Conservation (phyloP, 2,329 filamentous ascomycete species). For the Fusarium sp. region DNA sequence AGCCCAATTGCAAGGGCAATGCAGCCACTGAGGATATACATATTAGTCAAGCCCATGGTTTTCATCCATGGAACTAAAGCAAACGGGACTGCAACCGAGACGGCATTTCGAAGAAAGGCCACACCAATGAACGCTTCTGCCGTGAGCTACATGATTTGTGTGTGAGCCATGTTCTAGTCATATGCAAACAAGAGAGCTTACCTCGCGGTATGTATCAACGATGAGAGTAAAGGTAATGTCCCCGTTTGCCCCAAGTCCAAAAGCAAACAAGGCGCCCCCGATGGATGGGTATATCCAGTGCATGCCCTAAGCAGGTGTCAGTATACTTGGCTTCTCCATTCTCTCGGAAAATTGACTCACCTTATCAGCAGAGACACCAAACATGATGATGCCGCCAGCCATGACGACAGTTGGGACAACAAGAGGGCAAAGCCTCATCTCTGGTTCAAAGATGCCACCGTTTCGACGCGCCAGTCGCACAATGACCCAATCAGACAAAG, state of each 20-base stretch:
- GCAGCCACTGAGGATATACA: slow-evolving; percentile 42
- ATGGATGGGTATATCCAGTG: slow-evolving; percentile 55
- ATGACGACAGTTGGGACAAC: slow-evolving; percentile 45
- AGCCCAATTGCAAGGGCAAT: slow-evolving; percentile 39
- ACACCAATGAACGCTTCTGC: slow-evolving; percentile 46
- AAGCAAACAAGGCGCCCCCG: slow-evolving; percentile 49
- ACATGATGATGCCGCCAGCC: slow-evolving; percentile 52
- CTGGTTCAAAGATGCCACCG: slow-evolving; percentile 55
- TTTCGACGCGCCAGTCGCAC: slow-evolving; percentile 51
- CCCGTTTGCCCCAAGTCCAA: slow-evolving; percentile 51
- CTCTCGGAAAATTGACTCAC: slow-evolving; percentile 33
- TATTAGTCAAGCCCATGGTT: slow-evolving; percentile 44
- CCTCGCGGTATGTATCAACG: slow-evolving; percentile 49
- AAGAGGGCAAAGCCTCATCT: slow-evolving; percentile 53
- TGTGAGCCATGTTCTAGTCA: not conserved
- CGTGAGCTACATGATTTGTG: slow-evolving; percentile 12
- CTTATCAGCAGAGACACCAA: slow-evolving; percentile 49
- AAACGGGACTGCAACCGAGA: slow-evolving; percentile 45
- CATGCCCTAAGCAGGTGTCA: slow-evolving; percentile 48
- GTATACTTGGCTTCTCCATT: rapidly evolving
- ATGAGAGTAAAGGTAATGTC: slow-evolving; percentile 50
- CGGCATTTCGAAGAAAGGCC: slow-evolving; percentile 46
- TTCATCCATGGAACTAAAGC: slow-evolving; percentile 45
- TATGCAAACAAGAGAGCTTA: not conserved
- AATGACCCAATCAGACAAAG: slow-evolving; percentile 52